phyloP scores from a whole-genome alignment of 495 filamentous ascomycete genomes.

The Mycothermus thermophilus region DNA sequence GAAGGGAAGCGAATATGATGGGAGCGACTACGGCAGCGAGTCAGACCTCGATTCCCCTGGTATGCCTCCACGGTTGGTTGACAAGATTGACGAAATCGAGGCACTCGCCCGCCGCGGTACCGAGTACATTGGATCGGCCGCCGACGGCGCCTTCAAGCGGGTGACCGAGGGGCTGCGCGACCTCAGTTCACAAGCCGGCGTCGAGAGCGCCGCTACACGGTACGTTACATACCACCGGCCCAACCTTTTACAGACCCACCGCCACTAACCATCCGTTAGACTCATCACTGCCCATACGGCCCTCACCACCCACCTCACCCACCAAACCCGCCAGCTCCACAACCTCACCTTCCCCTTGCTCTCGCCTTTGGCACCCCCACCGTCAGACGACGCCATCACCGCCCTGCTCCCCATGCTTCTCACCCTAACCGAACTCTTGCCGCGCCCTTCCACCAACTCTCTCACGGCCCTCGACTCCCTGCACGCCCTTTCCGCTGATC shows the following conservation, averaged over 20 bases:
- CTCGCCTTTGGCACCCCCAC: constrained; percentile 39
- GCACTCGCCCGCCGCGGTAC: constrained; percentile 57
- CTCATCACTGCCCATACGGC: constrained; percentile 80
- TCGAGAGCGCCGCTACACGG: constrained; percentile 72
- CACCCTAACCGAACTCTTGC: constrained; percentile 40
- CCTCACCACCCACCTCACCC: constrained; percentile 66
- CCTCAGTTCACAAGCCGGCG: constrained; percentile 63
- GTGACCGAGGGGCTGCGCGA: constrained; percentile 63
- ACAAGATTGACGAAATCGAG: constrained; percentile 65
- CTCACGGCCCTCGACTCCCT: constrained; percentile 45
- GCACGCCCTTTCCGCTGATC: constrained; percentile 56
- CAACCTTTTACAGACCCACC: constrained; percentile 5
- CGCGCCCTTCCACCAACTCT: constrained; percentile 36
- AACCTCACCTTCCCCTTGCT: constrained; percentile 65
- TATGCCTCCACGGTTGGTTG: constrained; percentile 58
- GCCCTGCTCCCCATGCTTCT: constrained; percentile 50
- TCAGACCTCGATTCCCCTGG: constrained; percentile 59
- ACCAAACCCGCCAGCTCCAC: constrained; percentile 72
- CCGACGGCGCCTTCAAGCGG: constrained; percentile 54
- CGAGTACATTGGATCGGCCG: constrained; percentile 54
- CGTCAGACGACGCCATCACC: constrained; percentile 47
- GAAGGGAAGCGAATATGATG: constrained; percentile 41
- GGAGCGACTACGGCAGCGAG: constrained; percentile 51
- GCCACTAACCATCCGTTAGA: too few species aligned
- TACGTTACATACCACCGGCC: constrained; percentile 24